phyloP scores from a whole-genome alignment of 257 asterid species.

The Echium plantagineum region DNA sequence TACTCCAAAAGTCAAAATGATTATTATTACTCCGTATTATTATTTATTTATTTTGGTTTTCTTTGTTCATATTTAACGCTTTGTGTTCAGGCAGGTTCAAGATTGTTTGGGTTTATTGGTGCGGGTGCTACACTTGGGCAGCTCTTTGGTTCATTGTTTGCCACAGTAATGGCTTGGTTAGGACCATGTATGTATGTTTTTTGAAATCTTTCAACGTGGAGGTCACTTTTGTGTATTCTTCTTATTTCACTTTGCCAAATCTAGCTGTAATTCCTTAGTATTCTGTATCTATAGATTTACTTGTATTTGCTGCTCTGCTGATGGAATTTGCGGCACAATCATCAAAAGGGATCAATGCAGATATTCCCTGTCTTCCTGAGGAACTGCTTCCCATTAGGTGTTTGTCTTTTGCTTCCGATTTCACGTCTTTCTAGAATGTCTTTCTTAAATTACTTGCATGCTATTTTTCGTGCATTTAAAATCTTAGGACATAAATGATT shows the following conservation, averaged over 20 bases:
- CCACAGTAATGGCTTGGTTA: slow-evolving; percentile 91
- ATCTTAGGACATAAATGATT: too few relatives aligned
- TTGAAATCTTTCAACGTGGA: slow-evolving; percentile 3
- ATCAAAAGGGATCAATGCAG: slow-evolving; percentile 63
- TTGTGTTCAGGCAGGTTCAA: slow-evolving; percentile 94
- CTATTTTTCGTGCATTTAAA: neutral
- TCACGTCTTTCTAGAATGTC: slow-evolving; percentile 4
- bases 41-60: neutral
- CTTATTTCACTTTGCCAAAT: neutral
- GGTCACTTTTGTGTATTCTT: neutral
- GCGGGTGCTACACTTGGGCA: slow-evolving; percentile 99
- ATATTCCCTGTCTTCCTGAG: slow-evolving; percentile 41
- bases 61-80: slow-evolving; percentile 14
- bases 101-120: slow-evolving; percentile 98
- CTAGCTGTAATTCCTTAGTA: slow-evolving; percentile 1
- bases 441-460: neutral
- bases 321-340: slow-evolving; percentile 92
- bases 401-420: slow-evolving; percentile 13
- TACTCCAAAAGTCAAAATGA: too few relatives aligned
- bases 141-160: slow-evolving; percentile 92
- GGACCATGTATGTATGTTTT: slow-evolving; percentile 75
- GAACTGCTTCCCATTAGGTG: slow-evolving; percentile 70
- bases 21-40: too few relatives aligned
- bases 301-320: slow-evolving; percentile 83
- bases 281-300: slow-evolving; percentile 53